Evolutionary conservation across 495 filamentous ascomycete species (phyloP), one percentile per base, ranked within the genome.

Genomic region (Neurospora sp.): DNA sequence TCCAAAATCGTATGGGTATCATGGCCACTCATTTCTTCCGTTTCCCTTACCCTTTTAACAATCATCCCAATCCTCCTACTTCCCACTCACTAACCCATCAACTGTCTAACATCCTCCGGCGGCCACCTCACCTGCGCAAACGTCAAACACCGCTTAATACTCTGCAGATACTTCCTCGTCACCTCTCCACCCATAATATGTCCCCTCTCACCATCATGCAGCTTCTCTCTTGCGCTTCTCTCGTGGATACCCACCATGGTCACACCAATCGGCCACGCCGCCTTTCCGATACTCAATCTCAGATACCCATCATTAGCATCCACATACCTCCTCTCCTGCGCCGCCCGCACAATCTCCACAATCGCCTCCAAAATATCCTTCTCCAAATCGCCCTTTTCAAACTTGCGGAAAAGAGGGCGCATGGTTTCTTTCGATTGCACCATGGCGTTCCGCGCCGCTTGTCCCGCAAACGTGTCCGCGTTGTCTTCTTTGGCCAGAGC

Each of bases 211-310:
- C 93, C 94, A 81, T 94, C 88, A 79, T 98, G 94, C 68, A 99
- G 85, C 83, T 98, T 98, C 83, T 99, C 96, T 44, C 96, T 88
- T 7, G 96, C 95, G 65, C 90, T 93, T 74, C 96, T 90, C 84
- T 98, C 96, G 88, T 99, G 96, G 78, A 99, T 99, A 85, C 96
- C 96, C 75, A 99, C 96, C 96, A 98, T 98, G 77, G 96, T 99
- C 39, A 99, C 96, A 83, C 96, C 96, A 80, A 99, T 99, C 38
- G 96, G 96, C 96, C 96, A 99, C 31, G 96, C 96, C 81, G 96
- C 96, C 87, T 99, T 99, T 71, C 96, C 96, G 80, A 99, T 99
- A 82, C 93, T 97, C 72, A 98, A 82, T 41, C 93, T 85, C 69
- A 99, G 82, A 80, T 98, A 99, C 1, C 93, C 93, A 79, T 99